A percentile compares a stretch with the other conserved stretches of the same genome.
Conservation (phyloP, 2,329 filamentous ascomycete genomes). For the Aspergillus candidus region DNA sequence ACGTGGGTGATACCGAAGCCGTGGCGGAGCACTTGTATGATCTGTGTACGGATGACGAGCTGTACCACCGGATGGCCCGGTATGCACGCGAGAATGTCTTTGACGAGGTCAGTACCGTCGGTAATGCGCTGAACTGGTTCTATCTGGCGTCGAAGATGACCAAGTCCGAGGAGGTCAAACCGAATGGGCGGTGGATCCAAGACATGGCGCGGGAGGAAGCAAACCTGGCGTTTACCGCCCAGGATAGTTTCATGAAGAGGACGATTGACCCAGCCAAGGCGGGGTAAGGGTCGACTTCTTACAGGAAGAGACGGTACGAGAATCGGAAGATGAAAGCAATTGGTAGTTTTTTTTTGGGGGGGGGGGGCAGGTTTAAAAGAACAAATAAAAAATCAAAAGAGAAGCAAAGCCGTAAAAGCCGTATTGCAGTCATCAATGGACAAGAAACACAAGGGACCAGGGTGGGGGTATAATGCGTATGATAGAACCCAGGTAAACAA, state of each 20-base stretch:
- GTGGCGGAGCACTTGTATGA: conserved; percentile 62
- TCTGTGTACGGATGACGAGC: conserved; percentile 58
- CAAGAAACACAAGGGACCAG: neutral
- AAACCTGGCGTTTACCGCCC: conserved; percentile 51
- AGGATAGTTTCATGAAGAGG: conserved; percentile 53
- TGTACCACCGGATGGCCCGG: conserved; percentile 61
- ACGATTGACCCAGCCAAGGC: conserved; percentile 24
- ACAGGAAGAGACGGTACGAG: neutral
- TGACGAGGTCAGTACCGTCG: conserved; percentile 76
- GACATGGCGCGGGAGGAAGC: conserved; percentile 66
- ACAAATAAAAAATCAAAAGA: neutral
- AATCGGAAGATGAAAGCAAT: neutral
- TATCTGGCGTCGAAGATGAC: conserved; percentile 66
- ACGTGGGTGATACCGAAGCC: conserved; percentile 61
- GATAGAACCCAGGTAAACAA: conserved; percentile 1
- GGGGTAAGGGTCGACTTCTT: conserved; percentile 7
- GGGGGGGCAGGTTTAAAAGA: no score
- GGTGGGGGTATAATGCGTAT: conserved; percentile 15
- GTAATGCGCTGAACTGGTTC: conserved; percentile 69
- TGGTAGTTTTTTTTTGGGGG: no score
- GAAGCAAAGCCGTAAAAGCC: conserved; percentile 1
- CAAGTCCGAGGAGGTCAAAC: conserved; percentile 52
- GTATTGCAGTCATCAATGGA: no score
- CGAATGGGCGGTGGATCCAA: conserved; percentile 63
- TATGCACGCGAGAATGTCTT: conserved; percentile 63